phyloP scores from a whole-genome alignment of 257 asterid species.

The Eustoma russellianum region DNA sequence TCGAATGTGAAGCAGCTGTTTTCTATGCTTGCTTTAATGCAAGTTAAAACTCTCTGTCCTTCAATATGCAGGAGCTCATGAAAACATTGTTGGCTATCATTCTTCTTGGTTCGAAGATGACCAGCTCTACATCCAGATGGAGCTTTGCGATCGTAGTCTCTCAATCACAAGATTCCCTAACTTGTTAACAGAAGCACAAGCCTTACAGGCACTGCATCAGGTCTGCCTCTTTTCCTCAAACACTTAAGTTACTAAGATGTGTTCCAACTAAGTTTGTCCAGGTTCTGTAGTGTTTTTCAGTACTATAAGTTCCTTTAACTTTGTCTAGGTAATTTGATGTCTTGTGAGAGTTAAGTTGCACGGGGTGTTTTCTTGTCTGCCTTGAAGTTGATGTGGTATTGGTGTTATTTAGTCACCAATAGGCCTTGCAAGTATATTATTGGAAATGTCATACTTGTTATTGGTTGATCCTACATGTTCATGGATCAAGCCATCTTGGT shows the following conservation, averaged over 20 bases:
- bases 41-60: conserved; percentile 1
- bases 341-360: no score
- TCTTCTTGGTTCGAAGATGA: conserved; percentile 92
- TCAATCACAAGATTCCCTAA: conserved; percentile 32
- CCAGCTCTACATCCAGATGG: conserved; percentile 84
- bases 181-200: conserved; percentile 50
- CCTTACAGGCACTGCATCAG: conserved; percentile 73
- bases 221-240: conserved; percentile 17
- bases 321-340: neutral
- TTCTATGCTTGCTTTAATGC: neutral
- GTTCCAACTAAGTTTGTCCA: neutral
- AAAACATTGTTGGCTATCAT: conserved; percentile 69
- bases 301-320: neutral
- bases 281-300: neutral
- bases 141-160: conserved; percentile 83
- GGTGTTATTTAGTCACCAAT: no score
- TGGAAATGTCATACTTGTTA: no score
- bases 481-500: no score
- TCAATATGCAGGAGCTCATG: conserved; percentile 62
- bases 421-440: no score
- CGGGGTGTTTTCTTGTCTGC: no score
- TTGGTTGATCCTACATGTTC: no score
- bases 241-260: no score
- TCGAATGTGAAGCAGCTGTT: conserved; percentile 1
- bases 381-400: no score